A percentile compares a stretch with the other conserved stretches of the same genome.
These are phyloP conservation scores for Eutypa lata DNA, from an alignment of 2,329 filamentous ascomycete species.

Conservation along the genomic window DNA sequence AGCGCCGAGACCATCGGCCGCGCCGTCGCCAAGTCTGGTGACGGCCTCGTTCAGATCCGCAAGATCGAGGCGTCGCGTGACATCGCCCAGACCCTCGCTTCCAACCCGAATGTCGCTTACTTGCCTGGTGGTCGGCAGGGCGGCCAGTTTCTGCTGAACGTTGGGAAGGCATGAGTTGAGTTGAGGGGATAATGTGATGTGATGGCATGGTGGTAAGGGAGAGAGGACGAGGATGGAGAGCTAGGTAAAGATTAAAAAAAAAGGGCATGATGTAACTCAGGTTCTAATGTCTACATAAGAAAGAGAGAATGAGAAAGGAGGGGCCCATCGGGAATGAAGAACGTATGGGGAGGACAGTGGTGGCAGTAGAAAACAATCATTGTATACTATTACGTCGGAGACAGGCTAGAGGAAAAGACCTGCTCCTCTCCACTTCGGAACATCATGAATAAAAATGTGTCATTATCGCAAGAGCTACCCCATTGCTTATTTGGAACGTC, in stretches of 20 bases:
- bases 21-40: conserved; percentile 88
- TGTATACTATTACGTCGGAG: background rate
- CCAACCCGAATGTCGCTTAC: conserved; percentile 95
- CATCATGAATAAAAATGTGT: background rate
- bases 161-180: conserved; percentile 38
- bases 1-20: conserved; percentile 92
- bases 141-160: conserved; percentile 49
- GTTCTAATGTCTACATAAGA: background rate
- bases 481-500: background rate
- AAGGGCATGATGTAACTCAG: too few species aligned
- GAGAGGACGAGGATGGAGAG: conserved; percentile 3
- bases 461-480: background rate
- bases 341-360: background rate
- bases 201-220: background rate
- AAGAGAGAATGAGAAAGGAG: background rate
- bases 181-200: conserved; percentile 1
- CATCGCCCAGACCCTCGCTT: conserved; percentile 84
- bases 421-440: background rate
- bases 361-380: background rate
- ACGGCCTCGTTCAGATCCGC: conserved; percentile 92
- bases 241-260: too few species aligned
- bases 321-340: background rate
- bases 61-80: conserved; percentile 96
- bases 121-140: conserved; percentile 72
- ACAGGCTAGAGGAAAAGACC: background rate